Base-by-base conservation (phyloP, 768 basidiomycete genomes). In the Lactarius sanguifluus region DNA sequence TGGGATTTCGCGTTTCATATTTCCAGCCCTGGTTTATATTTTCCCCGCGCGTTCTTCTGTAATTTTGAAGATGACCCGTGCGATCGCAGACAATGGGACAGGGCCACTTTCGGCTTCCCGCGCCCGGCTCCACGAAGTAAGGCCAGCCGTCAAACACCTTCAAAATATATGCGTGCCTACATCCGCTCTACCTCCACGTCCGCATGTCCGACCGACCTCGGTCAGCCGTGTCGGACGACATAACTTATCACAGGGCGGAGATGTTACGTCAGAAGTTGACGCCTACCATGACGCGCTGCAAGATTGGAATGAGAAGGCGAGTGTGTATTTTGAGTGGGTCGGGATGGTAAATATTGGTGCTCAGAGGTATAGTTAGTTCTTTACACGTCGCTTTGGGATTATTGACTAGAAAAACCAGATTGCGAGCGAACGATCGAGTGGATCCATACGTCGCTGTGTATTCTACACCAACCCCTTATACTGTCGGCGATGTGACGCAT, bases 381-480 rank as follows among this genome's bases (percentile, higher is more conserved):
- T 56, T n/a, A 4, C 34, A 28, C 23, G 20, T 54, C 15, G 16
- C 13, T 30, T 52, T 25, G 47, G 10, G 41, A 47, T 18, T 18
- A 23, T 40, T 10, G 36, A 23, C 64, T 40, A 47, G 56, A 28
- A 13, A 25, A 18, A 4, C 15, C 67, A 92, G 90, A 71, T 73
- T 92, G 5, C 74, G 78, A 43, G 83, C 79, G 5, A 85, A 85
- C 70, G 89, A 91, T 70, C 81, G 84, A 56, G 84, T 85, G 32
- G 86, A 90, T 69, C 85, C 90, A 12, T 91, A 84, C 66, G 80
- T 91, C 12, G 85, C 88, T 1, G 77, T 89, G 12, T 92, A 91
- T 73, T 81, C 83, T 25, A 75, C 81, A 2, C 88, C 88, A 0
- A 63, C 75, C 2, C 80, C 82, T 0, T 79, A 77, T 5, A 68